Conservation (phyloP, 225 moss, liverwort and hornwort species). For the Neckera pumila region DNA sequence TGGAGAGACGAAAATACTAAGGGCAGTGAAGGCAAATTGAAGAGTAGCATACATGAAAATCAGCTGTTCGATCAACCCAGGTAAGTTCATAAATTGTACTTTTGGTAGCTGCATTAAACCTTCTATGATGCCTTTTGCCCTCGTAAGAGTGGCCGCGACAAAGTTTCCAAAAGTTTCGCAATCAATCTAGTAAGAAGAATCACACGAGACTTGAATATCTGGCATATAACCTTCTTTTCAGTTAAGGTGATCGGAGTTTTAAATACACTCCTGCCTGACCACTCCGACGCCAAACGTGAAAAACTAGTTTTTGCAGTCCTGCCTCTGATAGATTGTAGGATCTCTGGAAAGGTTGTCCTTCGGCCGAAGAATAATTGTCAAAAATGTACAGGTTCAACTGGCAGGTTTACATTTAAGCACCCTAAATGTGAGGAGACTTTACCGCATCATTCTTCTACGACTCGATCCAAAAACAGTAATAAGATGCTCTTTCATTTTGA, state of each 20-base stretch:
- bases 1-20: not conserved
- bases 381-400: not conserved
- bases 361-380: not conserved
- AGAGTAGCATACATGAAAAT: not conserved
- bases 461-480: not conserved
- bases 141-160: not conserved
- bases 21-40: not conserved
- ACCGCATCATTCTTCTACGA: not conserved
- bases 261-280: not conserved
- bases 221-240: not conserved
- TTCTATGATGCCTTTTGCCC: not conserved
- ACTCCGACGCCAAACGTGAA: not conserved
- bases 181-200: not conserved
- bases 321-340: not conserved
- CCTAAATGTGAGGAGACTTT: not conserved
- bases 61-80: slow-evolving; percentile 1
- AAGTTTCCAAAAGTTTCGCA: not conserved
- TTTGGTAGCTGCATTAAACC: not conserved
- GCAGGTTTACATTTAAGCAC: not conserved
- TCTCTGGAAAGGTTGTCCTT: not conserved
- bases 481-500: not conserved
- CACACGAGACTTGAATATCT: not conserved
- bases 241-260: not conserved
- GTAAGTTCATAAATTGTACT: not conserved
- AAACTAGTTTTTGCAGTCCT: not conserved